Percentiles rank a stretch among this genome's conserved stretches.
Evolutionary conservation across 352 stramenopile genomes (phyloP).

Genomic region (Globisporangium nagaii): DNA sequence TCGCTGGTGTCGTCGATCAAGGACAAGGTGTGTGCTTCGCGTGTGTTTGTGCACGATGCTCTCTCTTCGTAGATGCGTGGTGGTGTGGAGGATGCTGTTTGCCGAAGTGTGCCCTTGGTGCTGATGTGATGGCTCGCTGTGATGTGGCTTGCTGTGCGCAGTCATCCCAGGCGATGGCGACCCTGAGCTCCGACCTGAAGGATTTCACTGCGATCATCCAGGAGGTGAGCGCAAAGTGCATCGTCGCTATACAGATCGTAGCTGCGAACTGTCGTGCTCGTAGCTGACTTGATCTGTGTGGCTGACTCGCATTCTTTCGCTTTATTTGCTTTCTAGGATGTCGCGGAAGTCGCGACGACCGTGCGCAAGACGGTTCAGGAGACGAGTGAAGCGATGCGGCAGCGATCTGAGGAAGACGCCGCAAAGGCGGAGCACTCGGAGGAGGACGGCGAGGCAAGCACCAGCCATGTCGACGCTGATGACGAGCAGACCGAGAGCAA

Average conservation of each 20-base stretch:
- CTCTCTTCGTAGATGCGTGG: too few relatives aligned
- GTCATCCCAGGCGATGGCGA: conserved; percentile 68
- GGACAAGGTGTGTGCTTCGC: conserved; percentile 19
- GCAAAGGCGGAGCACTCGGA: conserved; percentile 15
- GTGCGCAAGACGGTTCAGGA: conserved; percentile 49
- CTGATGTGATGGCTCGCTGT: neutral
- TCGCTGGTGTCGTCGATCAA: conserved; percentile 34
- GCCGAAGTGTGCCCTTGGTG: neutral
- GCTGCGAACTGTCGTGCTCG: neutral
- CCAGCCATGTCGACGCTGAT: conserved; percentile 6
- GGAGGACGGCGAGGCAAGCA: conserved; percentile 1
- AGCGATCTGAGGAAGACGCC: conserved; percentile 22
- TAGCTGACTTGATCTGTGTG: neutral
- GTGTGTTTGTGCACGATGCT: neutral
- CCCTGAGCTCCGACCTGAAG: conserved; percentile 64
- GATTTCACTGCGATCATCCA: conserved; percentile 68
- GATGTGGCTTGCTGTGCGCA: conserved; percentile 2
- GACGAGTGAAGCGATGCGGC: conserved; percentile 35
- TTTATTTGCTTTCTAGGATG: conserved; percentile 21
- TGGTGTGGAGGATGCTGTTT: too few relatives aligned
- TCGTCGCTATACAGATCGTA: neutral
- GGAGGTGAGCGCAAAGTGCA: conserved; percentile 28
- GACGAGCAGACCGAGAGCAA: conserved; percentile 7
- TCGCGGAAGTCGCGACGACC: conserved; percentile 50
- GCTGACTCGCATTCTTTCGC: neutral